Evolutionary conservation across 768 basidiomycete genomes (phyloP).

Genomic region (Auriscalpium microsporum): DNA sequence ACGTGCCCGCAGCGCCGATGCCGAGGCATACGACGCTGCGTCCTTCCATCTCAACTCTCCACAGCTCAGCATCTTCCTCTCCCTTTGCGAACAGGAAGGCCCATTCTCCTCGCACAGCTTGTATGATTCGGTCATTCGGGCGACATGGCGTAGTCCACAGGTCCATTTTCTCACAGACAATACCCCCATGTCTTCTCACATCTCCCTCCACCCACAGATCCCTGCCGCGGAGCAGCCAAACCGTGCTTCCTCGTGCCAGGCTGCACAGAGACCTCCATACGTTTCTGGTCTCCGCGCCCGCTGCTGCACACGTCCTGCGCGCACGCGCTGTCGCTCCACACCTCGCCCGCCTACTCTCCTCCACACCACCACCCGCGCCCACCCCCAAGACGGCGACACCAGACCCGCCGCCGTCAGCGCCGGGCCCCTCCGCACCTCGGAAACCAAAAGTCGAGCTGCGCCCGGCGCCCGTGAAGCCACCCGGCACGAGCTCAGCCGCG

Average conservation of each 20-base stretch:
- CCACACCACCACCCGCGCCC: constrained; percentile 5
- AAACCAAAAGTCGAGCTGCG: constrained; percentile 50
- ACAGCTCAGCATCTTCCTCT: background rate
- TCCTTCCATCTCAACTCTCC: background rate
- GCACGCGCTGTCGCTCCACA: background rate
- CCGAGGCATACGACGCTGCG: background rate
- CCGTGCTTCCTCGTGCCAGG: background rate
- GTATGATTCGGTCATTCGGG: constrained; percentile 32
- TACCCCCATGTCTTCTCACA: background rate
- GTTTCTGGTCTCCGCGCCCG: background rate
- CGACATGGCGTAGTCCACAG: constrained; percentile 32
- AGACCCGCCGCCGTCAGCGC: constrained; percentile 19
- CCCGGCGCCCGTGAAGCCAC: constrained; percentile 51
- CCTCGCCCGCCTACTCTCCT: constrained; percentile 18
- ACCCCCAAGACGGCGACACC: constrained; percentile 13
- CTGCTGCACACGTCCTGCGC: background rate
- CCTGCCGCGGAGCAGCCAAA: background rate
- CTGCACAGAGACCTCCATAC: background rate
- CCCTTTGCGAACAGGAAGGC: background rate
- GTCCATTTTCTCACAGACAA: constrained; percentile 11
- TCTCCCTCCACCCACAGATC: background rate
- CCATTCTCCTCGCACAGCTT: background rate
- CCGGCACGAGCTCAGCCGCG: constrained; percentile 22
- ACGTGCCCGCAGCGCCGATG: background rate
- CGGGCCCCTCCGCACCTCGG: constrained; percentile 19